Base-by-base conservation (phyloP, 441 rosid species). In the Raphanus hybrid region DNA sequence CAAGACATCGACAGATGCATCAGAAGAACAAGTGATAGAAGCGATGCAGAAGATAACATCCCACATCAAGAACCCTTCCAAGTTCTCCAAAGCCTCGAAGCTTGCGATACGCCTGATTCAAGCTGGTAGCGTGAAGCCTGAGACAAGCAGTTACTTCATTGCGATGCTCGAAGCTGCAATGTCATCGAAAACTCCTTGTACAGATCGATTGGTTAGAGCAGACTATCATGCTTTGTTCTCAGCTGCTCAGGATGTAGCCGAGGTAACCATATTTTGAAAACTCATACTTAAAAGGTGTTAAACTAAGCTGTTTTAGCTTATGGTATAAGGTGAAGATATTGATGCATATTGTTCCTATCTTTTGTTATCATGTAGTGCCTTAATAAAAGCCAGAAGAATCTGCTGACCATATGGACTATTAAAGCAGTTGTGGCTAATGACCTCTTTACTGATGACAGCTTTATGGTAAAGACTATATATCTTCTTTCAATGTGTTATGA, bases 31-130 rank as follows among this genome's bases (percentile, higher is more conserved):
- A 87, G 82, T 93, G 26, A 81, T 90, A 3, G 97, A 95, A 65
- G 98, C 98, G 12, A 93, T 95, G 98, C 89, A 88, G 85, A 94
- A 91, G 86, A 91, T 95, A 69, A 89, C 96, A 6, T 92, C 88
- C 1, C 98, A 95, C 78, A 89, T 92, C 72, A 87, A 82, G 86
- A 95, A 86, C 71, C 93, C 89, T 35, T 9, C 82, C 3, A 95
- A 95, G 82, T 87, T 92, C 69, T 71, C 90, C 14, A 95, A 91
- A 89, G 99, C 99, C 20, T 89, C 97, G 2, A 92, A 90, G 89
- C 96, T 95, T 67, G 94, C 90, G 8, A 75, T 92, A 82, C 97
- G 92, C 77, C 81, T 93, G 78, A 87, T 95, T 76, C 89, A 90
- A 82, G 91, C 97, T 75, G 96, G 93, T 70, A 89, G 99, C 55